A percentile compares a stretch with the other conserved stretches of the same genome.
Conservation (phyloP, 1,284 basidiomycete species). For the Sparassis latifolia region DNA sequence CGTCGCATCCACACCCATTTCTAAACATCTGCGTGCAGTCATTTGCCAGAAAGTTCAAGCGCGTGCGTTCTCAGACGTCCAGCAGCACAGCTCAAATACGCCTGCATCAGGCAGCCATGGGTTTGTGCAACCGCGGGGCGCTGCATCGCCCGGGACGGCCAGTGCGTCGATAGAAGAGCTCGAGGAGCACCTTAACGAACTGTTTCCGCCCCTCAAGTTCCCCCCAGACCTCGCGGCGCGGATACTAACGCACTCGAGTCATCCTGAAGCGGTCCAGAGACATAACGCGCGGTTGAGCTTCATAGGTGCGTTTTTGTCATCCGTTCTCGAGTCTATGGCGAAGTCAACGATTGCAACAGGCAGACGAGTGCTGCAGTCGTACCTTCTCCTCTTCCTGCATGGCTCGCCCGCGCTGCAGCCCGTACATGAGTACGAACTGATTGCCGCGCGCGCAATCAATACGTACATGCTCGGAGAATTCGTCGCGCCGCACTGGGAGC, state of each 20-base stretch:
- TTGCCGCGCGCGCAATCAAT: slow-evolving; percentile 50
- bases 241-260: slow-evolving; percentile 71
- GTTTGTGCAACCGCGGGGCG: not conserved
- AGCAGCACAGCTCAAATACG: not conserved
- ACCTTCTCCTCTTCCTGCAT: slow-evolving; percentile 65
- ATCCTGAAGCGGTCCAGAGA: slow-evolving; percentile 52
- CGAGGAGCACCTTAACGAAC: slow-evolving; percentile 47
- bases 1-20: too few relatives aligned
- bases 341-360: slow-evolving; percentile 34
- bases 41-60: too few relatives aligned
- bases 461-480: slow-evolving; percentile 65
- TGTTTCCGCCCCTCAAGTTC: slow-evolving; percentile 65
- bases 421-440: slow-evolving; percentile 43
- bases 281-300: slow-evolving; percentile 69
- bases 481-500: slow-evolving; percentile 64
- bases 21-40: too few relatives aligned
- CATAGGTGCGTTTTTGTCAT: slow-evolving; percentile 43
- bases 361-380: slow-evolving; percentile 66
- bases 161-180: slow-evolving; percentile 19
- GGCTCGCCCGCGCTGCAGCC: slow-evolving; percentile 43
- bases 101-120: not conserved
- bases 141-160: not conserved
- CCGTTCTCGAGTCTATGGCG: not conserved
- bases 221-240: slow-evolving; percentile 61
- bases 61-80: not conserved